Conservation (phyloP, 306 rosid genomes). For the Benincasa hispida region DNA sequence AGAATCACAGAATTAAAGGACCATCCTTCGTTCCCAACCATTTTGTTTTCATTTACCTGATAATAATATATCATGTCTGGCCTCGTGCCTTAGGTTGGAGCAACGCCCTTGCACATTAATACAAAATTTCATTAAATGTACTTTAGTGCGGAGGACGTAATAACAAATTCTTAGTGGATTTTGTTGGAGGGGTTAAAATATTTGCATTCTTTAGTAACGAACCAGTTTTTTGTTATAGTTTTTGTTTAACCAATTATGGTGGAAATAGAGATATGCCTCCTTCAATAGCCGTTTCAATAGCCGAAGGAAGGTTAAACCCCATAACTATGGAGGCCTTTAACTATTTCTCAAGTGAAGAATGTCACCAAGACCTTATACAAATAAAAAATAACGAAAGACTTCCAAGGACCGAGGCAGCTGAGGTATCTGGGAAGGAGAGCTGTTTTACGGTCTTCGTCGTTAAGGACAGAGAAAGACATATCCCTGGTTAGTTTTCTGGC, state of each 20-base stretch:
- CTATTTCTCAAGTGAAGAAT: constrained; percentile 19
- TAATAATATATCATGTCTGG: neutral
- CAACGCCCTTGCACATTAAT: neutral
- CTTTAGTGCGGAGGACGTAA: neutral
- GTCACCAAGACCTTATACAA: constrained; percentile 14
- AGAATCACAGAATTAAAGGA: neutral
- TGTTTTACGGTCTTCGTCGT: constrained; percentile 38
- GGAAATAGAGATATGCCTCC: constrained; percentile 56
- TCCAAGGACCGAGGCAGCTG: constrained; percentile 23
- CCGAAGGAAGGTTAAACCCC: constrained; percentile 78
- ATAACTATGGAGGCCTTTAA: constrained; percentile 68
- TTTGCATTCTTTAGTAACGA: neutral
- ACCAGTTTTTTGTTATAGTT: neutral
- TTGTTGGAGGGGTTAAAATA: neutral
- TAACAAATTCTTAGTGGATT: neutral
- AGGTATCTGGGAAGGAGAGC: constrained; percentile 18
- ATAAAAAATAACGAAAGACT: constrained; percentile 17
- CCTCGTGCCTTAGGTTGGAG: neutral
- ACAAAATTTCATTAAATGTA: neutral
- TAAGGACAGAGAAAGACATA: constrained; percentile 18
- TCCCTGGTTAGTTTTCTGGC: constrained; percentile 38
- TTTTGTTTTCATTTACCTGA: neutral
- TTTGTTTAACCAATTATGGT: constrained; percentile 33
- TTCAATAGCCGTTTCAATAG: constrained; percentile 58
- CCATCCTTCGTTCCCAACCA: neutral